Percentiles rank a stretch among this genome's conserved stretches.
phyloP scores from a whole-genome alignment of 148 eudicot species.

The Vaccinium corymbosum region DNA sequence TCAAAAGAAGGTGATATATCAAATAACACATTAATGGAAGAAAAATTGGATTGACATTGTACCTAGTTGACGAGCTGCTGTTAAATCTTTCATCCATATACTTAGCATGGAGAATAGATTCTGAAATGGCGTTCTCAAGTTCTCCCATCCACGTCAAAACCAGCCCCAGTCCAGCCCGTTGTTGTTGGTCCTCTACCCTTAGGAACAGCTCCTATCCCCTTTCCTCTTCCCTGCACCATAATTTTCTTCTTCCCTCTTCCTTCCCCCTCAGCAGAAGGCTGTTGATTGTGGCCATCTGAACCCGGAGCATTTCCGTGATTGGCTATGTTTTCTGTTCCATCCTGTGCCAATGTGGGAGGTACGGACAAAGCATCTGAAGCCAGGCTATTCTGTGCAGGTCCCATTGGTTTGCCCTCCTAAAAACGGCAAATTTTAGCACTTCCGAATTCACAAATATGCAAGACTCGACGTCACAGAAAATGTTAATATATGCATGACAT shows the following conservation, averaged over 20 bases:
- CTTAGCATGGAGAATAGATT: neutral
- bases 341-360: slow-evolving; percentile 24
- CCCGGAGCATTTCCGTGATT: slow-evolving; percentile 29
- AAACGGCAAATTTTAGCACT: neutral
- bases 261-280: slow-evolving; percentile 41
- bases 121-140: slow-evolving; percentile 26
- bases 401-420: slow-evolving; percentile 29
- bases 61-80: slow-evolving; percentile 4
- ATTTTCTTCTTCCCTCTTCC: slow-evolving; percentile 77
- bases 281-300: slow-evolving; percentile 35
- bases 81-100: neutral
- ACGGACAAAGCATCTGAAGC: slow-evolving; percentile 30
- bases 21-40: neutral
- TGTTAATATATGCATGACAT: neutral
- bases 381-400: slow-evolving; percentile 22
- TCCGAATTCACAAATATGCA: neutral
- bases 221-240: slow-evolving; percentile 56
- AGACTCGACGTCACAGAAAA: neutral
- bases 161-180: slow-evolving; percentile 93
- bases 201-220: slow-evolving; percentile 70
- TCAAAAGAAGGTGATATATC: neutral
- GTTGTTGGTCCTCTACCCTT: slow-evolving; percentile 64
- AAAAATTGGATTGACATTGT: slow-evolving; percentile 9
- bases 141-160: slow-evolving; percentile 75
- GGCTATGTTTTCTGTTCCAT: slow-evolving; percentile 22